Evolutionary conservation across 306 rosid genomes (phyloP).

Genomic region (Trifolium fragiferum): DNA sequence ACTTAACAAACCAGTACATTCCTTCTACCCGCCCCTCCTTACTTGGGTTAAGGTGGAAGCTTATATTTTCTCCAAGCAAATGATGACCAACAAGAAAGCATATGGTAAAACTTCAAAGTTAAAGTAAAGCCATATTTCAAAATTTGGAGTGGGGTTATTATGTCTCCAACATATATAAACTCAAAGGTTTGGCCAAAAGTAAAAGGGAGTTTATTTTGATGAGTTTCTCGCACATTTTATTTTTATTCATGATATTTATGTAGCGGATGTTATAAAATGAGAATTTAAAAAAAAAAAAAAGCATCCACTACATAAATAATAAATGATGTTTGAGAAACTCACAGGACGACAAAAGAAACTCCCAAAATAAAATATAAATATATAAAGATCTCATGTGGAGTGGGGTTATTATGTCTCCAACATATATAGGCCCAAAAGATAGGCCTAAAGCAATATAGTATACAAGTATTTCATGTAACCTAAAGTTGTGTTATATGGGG

Average conservation of each 20-base stretch:
- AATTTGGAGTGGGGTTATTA: constrained; percentile 63
- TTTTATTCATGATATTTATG: too few species aligned
- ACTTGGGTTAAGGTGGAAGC: constrained; percentile 62
- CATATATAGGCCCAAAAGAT: constrained; percentile 39
- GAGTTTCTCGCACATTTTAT: too few species aligned
- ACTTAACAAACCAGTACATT: background rate
- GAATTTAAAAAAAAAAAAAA: too few species aligned
- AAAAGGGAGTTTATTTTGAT: too few species aligned
- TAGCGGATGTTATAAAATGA: too few species aligned
- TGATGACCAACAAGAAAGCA: constrained; percentile 83
- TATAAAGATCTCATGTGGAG: constrained; percentile 52
- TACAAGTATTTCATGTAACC: constrained; percentile 55
- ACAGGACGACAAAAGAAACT: too few species aligned
- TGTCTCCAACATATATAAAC: constrained; percentile 54
- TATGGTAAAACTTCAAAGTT: constrained; percentile 69
- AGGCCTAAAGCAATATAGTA: constrained; percentile 42
- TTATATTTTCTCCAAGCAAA: constrained; percentile 62
- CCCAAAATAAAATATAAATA: constrained; percentile 39
- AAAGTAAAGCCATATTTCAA: constrained; percentile 30
- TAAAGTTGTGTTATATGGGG: constrained; percentile 61
- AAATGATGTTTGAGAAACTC: too few species aligned
- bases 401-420: constrained; percentile 73
- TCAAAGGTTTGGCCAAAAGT: constrained; percentile 43
- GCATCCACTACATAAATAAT: too few species aligned
- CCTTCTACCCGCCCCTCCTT: constrained; percentile 6